These are phyloP conservation scores for Colletotrichum theobromicola DNA, from an alignment of 2,329 filamentous ascomycete species.

Conservation along the genomic window DNA sequence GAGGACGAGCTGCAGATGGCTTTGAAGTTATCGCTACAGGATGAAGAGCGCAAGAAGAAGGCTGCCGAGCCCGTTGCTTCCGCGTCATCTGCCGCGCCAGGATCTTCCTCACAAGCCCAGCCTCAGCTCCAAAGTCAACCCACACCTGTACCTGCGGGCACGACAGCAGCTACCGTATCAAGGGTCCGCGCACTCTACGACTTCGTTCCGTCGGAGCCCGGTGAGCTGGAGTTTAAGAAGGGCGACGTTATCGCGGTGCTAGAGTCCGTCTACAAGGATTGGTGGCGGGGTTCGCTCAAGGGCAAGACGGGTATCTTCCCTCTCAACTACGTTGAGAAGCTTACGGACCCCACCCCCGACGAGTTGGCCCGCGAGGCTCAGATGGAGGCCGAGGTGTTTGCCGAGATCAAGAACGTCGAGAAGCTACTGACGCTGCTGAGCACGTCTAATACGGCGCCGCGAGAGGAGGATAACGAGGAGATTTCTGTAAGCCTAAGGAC, in stretches of 20 bases:
- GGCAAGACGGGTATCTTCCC: constrained; percentile 98
- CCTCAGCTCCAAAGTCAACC: constrained; percentile 47
- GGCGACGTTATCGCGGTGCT: constrained; percentile 97
- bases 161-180: constrained; percentile 94
- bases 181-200: constrained; percentile 93
- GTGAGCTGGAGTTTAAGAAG: constrained; percentile 94
- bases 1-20: constrained; percentile 98
- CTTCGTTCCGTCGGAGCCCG: constrained; percentile 91
- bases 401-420: constrained; percentile 68
- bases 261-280: constrained; percentile 98
- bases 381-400: constrained; percentile 80
- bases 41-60: constrained; percentile 71
- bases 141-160: constrained; percentile 75
- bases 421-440: constrained; percentile 87
- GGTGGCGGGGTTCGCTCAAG: constrained; percentile 96
- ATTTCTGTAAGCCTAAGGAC: constrained; percentile 70
- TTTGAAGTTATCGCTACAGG: constrained; percentile 88
- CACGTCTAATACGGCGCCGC: constrained; percentile 78
- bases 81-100: constrained; percentile 35
- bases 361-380: constrained; percentile 95
- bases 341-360: constrained; percentile 91
- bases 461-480: constrained; percentile 94
- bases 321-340: constrained; percentile 97
- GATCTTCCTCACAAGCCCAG: constrained; percentile 31
- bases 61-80: constrained; percentile 41